Base-by-base conservation (phyloP, 805 yeast genomes). In the Pichia cephalocereana region DNA sequence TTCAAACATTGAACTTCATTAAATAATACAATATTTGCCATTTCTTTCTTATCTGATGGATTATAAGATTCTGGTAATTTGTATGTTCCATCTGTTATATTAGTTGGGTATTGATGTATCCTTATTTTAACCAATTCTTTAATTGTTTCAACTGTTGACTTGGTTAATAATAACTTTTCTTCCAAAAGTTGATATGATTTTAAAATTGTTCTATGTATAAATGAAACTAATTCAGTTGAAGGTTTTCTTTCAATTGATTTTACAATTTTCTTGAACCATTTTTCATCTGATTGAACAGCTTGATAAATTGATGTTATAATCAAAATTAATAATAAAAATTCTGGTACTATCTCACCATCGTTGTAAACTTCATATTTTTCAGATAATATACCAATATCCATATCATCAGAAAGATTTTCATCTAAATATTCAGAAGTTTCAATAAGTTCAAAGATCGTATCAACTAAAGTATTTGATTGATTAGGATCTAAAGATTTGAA, bases 151-250 rank as follows among this genome's bases (percentile, higher is more conserved):
- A 54, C 46, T 8, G 65, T 56, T 11, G 52, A 47, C 27, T 60
- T 57, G 2, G 87, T 82, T 4, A 55, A 26, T 30, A 81, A 59
- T 47, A 70, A 71, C 5, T 68, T 68, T 15, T 71, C 57, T 52
- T 80, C 84, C 15, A 81, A 64, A 46, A 83, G 62, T 56, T 83
- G 88, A 52, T 76, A 72, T 52, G 82, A 75, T 56, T 83, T 83
- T 51, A 78, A 74, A 43, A 76, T 69, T 2, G 76, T 67, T 56
- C 88, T 68, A 55, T 72, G 70, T 10, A 82, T 60, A 32, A 61
- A 60, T 32, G 63, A 55, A 27, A 62, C 61, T 34, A 67, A 54
- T 1, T 67, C 70, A 15, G 55, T 42, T 36, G 55, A 48, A 10
- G 55, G 31, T 17, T 50, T 49, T 45, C 54, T 54, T 19, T 52